Evolutionary conservation across 2,329 filamentous ascomycete species (phyloP).

Genomic region (Botryotinia globosa): DNA sequence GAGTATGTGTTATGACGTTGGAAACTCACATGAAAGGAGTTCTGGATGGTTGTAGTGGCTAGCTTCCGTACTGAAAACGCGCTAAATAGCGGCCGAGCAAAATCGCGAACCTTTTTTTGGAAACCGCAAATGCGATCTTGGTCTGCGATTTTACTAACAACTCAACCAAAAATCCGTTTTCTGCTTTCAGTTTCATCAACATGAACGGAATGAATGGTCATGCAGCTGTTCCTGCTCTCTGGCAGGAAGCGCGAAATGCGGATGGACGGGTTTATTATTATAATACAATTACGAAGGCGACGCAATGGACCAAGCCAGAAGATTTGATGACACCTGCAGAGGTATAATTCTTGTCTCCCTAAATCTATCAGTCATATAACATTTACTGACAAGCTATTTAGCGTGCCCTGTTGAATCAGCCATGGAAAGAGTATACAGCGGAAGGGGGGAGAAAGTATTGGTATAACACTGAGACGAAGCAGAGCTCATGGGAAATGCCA

Average conservation of each 20-base stretch:
- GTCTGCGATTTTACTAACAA: background rate
- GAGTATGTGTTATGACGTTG: background rate
- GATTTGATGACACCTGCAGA: constrained; percentile 83
- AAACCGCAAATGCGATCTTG: constrained; percentile 18
- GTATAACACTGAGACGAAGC: constrained; percentile 88
- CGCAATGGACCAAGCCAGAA: constrained; percentile 91
- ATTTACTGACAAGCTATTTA: constrained; percentile 39
- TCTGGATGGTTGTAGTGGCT: background rate
- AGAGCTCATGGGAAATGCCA: constrained; percentile 94
- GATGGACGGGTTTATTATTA: constrained; percentile 91
- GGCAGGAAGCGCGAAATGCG: constrained; percentile 77
- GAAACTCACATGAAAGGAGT: constrained; percentile 1
- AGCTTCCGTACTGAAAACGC: constrained; percentile 1
- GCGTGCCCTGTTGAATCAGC: constrained; percentile 77
- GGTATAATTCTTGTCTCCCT: constrained; percentile 48
- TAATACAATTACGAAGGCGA: constrained; percentile 79
- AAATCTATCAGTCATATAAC: constrained; percentile 25
- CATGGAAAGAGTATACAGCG: constrained; percentile 90
- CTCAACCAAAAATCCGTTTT: constrained; percentile 16
- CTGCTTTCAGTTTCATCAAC: constrained; percentile 1
- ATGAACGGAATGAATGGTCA: constrained; percentile 38
- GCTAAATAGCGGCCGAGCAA: constrained; percentile 17
- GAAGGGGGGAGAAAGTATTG: constrained; percentile 90
- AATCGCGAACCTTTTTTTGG: constrained; percentile 17
- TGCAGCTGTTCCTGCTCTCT: constrained; percentile 50